Evolutionary conservation across 495 filamentous ascomycete species (phyloP), one percentile per base, ranked within the genome.

Genomic region (Durotheca rogersii): DNA sequence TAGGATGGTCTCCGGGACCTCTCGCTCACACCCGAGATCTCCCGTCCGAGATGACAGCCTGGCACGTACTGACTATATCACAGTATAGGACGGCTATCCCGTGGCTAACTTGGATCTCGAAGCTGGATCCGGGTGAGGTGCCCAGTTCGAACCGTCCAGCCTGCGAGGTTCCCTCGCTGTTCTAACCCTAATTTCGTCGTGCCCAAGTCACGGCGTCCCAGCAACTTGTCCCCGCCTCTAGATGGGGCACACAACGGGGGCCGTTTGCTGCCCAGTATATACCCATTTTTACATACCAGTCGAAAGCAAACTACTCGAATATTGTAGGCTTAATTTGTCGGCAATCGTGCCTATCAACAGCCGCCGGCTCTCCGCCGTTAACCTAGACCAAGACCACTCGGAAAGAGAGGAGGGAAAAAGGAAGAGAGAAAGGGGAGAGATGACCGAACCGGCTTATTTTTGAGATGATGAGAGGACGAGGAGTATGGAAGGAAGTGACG

Each of bases 211-310:
- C 20, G 38, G 42, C 11, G 36, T 23, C 14, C 36, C 41, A 10
- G 21, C 14, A 14, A 29, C n/a, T 40, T 44, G 20, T 19, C 33
- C 33, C 30, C 40, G 18, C 30, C 37, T 17, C 21, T 39, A 14
- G 17, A n/a, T 34, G 56, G 40, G 34, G 45, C 35, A 48, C 31
- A 25, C 17, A 51, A 41, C n/a, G 15, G 18, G 32, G 31, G 33
- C 51, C 42, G 21, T 11, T 49, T 56, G 42, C 49, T 29, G 33
- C 36, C 34, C 52, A 52, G 41, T 60, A 60, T 60, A 60, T 60
- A 60, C 57, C 57, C 57, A 51, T 56, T 48, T n/a, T 41, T 56
- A 52, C 57, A 42, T 56, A 38, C 23, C 51, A 56, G 49, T 43
- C 35, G 36, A 44, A 60, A 41, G 48, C 41, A 27, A 39, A 25